Conservation (phyloP, 2,329 filamentous ascomycete species). For the Zopfia rhizophila region DNA sequence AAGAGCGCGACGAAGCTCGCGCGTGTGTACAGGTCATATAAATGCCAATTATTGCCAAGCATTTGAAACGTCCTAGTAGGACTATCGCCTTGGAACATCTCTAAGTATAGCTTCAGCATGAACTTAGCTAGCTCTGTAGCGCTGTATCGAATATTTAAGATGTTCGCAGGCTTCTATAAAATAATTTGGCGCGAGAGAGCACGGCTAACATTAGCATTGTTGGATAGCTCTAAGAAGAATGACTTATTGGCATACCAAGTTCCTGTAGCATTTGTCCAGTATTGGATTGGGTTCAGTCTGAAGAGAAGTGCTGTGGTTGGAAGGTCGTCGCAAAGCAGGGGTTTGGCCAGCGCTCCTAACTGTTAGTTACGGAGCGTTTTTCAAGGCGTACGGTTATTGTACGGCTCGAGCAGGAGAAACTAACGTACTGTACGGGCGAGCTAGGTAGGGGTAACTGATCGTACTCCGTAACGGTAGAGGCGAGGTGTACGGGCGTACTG, state of each 20-base stretch:
- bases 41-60: conserved; percentile 24
- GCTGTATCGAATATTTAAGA: conserved; percentile 54
- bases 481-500: too few relatives aligned
- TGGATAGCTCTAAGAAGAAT: conserved; percentile 40
- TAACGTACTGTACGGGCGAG: too few relatives aligned
- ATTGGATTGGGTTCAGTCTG: conserved; percentile 53
- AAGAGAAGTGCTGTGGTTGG: conserved; percentile 61
- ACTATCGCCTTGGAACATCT: conserved; percentile 27
- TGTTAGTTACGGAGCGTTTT: too few relatives aligned
- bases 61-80: neutral
- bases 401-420: too few relatives aligned
- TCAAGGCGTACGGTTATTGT: too few relatives aligned
- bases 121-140: conserved; percentile 17
- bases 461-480: too few relatives aligned
- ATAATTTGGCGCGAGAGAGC: conserved; percentile 49
- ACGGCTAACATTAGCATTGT: too few relatives aligned
- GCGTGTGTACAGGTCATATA: conserved; percentile 24
- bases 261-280: conserved; percentile 25
- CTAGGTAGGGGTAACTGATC: too few relatives aligned
- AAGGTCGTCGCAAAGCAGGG: conserved; percentile 60
- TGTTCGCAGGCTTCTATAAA: conserved; percentile 12
- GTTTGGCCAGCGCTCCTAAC: too few relatives aligned
- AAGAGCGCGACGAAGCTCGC: conserved; percentile 24
- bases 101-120: conserved; percentile 19
- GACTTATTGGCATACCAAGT: conserved; percentile 12